phyloP scores from a whole-genome alignment of 495 filamentous ascomycete species.

The Neurospora hispaniola region DNA sequence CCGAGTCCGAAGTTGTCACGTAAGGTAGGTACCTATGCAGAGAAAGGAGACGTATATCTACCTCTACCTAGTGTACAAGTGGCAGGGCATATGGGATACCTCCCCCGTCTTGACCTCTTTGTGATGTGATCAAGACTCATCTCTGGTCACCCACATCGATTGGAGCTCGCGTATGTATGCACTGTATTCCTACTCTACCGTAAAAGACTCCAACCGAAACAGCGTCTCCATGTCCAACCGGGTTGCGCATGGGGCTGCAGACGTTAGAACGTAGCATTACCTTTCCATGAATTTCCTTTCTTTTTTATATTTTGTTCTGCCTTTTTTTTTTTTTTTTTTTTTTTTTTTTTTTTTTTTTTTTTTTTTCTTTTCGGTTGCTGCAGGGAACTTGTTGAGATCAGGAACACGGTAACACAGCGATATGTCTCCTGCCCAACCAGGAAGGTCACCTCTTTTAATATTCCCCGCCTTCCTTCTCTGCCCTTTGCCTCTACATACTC shows the following conservation, averaged over 20 bases:
- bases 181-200: neutral
- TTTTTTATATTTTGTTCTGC: neutral
- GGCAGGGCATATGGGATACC: neutral
- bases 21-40: no score
- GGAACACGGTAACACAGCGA: neutral
- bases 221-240: neutral
- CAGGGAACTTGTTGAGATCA: neutral
- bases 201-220: neutral
- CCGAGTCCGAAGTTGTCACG: neutral
- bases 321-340: neutral
- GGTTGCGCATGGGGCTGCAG: neutral
- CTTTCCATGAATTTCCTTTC: neutral
- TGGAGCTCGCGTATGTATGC: neutral
- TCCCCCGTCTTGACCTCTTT: neutral
- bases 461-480: neutral
- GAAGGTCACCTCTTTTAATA: neutral
- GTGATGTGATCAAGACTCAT: neutral
- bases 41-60: no score
- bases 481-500: no score
- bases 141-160: neutral
- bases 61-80: no score
- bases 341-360: neutral
- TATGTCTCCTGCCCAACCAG: neutral
- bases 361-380: neutral
- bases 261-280: neutral